These are phyloP conservation scores for Trichoderma koningiopsis DNA, from an alignment of 2,329 filamentous ascomycete species.

Conservation along the genomic window DNA sequence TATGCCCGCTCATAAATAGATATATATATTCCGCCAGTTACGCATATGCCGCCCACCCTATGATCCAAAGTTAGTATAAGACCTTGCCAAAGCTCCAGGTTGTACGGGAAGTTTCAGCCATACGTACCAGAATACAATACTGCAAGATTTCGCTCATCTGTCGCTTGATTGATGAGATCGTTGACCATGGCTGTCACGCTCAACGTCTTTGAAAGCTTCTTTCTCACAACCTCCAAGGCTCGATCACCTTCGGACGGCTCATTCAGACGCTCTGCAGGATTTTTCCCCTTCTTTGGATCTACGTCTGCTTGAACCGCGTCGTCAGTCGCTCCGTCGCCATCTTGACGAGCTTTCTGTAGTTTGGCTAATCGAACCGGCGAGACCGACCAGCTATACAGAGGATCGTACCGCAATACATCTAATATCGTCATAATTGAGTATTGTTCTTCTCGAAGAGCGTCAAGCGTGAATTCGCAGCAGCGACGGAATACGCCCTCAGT, in stretches of 20 bases:
- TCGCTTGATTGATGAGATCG: constrained; percentile 93
- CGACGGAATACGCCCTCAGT: constrained; percentile 95
- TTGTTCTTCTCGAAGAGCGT: constrained; percentile 90
- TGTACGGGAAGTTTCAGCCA: background rate
- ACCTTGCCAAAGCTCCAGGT: background rate
- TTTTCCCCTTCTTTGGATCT: constrained; percentile 45
- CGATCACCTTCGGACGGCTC: constrained; percentile 79
- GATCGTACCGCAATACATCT: constrained; percentile 97
- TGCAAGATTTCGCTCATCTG: constrained; percentile 88
- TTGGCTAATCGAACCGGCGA: constrained; percentile 68
- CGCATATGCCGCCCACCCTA: constrained; percentile 53
- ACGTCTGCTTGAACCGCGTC: constrained; percentile 44
- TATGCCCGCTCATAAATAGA: background rate
- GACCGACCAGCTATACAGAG: constrained; percentile 92
- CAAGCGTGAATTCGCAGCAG: constrained; percentile 97
- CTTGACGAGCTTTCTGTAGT: constrained; percentile 63
- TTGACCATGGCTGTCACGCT: constrained; percentile 96
- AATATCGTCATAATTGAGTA: constrained; percentile 99
- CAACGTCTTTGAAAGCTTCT: constrained; percentile 91
- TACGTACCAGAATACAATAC: constrained; percentile 77
- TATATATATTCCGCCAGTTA: constrained; percentile 30
- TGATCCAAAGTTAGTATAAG: background rate
- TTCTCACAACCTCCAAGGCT: constrained; percentile 88
- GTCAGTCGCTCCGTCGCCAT: constrained; percentile 44
- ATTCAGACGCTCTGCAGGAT: constrained; percentile 47